Evolutionary conservation across 495 filamentous ascomycete species (phyloP).

Genomic region (Aspergillus olivimuriae): DNA sequence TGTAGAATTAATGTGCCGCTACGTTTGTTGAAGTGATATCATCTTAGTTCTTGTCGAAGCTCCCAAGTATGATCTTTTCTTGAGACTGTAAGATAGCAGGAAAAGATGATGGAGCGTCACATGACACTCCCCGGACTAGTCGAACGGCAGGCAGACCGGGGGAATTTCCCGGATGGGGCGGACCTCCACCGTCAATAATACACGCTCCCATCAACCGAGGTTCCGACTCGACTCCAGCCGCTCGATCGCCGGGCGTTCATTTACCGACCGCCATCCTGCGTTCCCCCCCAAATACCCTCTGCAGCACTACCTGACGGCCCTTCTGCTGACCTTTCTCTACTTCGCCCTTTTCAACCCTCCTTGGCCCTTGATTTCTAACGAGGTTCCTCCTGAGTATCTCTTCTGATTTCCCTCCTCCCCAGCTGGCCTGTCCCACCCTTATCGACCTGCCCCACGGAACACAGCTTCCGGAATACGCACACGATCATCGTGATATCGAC

Average conservation of each 20-base stretch:
- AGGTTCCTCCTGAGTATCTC: too few relatives aligned
- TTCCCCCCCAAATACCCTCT: not conserved
- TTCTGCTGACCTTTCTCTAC: too few relatives aligned
- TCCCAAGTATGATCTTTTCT: too few relatives aligned
- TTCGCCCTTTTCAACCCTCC: too few relatives aligned
- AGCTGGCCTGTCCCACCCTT: constrained; percentile 14
- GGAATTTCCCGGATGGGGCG: not conserved
- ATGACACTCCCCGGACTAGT: not conserved
- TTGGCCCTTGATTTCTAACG: too few relatives aligned
- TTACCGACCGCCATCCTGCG: constrained; percentile 15
- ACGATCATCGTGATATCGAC: not conserved
- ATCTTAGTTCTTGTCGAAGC: too few relatives aligned
- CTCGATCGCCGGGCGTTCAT: constrained; percentile 16
- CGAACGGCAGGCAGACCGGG: not conserved
- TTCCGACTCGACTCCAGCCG: constrained; percentile 2
- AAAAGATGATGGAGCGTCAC: too few relatives aligned
- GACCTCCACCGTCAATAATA: not conserved
- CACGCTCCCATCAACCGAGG: not conserved
- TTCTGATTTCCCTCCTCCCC: constrained; percentile 1
- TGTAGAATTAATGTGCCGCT: too few relatives aligned
- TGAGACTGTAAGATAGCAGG: too few relatives aligned
- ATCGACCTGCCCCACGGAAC: too few relatives aligned
- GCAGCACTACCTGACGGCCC: too few relatives aligned
- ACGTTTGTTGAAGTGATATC: too few relatives aligned
- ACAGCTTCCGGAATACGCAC: not conserved